A percentile compares a stretch with the other conserved stretches of the same genome.
These are phyloP conservation scores for Kluyveromyces wickerhamii DNA, from an alignment of 805 yeast species.

Conservation along the genomic window DNA sequence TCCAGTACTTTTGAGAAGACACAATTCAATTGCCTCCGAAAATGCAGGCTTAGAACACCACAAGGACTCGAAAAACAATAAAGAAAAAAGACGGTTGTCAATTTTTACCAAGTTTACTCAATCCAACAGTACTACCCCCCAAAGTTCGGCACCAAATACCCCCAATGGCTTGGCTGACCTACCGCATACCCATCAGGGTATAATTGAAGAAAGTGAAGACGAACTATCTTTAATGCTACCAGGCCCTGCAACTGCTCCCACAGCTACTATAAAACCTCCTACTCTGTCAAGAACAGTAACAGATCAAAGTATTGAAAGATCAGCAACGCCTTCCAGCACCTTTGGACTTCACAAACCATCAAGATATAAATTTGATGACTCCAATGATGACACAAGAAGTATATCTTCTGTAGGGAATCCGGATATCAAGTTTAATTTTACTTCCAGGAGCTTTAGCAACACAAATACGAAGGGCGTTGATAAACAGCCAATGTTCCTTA, in stretches of 20 bases:
- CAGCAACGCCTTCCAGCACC: conserved; percentile 4
- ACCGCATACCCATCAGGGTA: background rate
- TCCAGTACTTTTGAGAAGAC: conserved; percentile 4
- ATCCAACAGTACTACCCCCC: conserved; percentile 6
- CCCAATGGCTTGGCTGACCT: conserved; percentile 4
- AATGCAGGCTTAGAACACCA: background rate
- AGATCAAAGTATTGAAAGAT: conserved; percentile 1
- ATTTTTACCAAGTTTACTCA: conserved; percentile 15
- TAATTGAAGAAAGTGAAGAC: conserved; percentile 4
- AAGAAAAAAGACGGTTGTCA: conserved; percentile 17
- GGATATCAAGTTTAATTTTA: conserved; percentile 1
- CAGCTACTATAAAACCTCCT: background rate
- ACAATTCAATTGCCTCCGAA: conserved; percentile 2
- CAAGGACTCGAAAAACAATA: conserved; percentile 2
- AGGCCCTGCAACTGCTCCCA: conserved; percentile 12
- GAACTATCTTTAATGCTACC: conserved; percentile 8
- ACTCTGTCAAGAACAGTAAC: background rate
- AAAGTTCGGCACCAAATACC: conserved; percentile 9
- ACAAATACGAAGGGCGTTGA: background rate
- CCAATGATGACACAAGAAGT: background rate
- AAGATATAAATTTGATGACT: background rate
- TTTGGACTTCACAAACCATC: conserved; percentile 4
- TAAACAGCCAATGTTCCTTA: conserved; percentile 14
- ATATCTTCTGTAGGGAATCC: background rate
- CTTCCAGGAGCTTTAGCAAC: conserved; percentile 3